Base-by-base conservation (phyloP, 2,329 filamentous ascomycete species). In the Amylocarpus encephaloides region DNA sequence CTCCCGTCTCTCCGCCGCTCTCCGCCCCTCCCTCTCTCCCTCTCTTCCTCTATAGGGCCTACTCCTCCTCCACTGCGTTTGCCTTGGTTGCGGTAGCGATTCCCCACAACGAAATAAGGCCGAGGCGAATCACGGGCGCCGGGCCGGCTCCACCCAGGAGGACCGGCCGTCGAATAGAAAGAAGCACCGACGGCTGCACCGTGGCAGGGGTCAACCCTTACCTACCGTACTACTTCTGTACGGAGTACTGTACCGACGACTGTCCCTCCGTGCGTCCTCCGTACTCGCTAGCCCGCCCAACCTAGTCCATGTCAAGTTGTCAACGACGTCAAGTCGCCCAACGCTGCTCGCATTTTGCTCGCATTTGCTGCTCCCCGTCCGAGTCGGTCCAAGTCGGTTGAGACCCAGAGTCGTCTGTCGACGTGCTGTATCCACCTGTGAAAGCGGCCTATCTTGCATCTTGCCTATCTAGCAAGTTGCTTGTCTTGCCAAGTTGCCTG, bases 41-140 rank as follows among this genome's bases (percentile, higher is more conserved):
- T n/a, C 16, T 43, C 15, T 16, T 30, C 44, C 13, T 35, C 12
- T 30, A 43, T 39, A 34, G 22, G 26, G 41, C 41, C 29, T 29
- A 18, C n/a, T 16, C 22, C 26, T 19, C 15, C 26, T 26, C 4
- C 22, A 4, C 22, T 26, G 22, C 22, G 22, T 26, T 26, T 26
- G 22, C 22, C 7, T 26, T 26, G 22, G 22, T 4, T 26, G 22
- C 22, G 22, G 4, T 26, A 32, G 34, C 13, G 12, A 13, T 50
- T 53, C 51, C 47, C 51, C 51, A 53, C 51, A 53, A 22, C 30
- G 43, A 35, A 49, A 48, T 49, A 49, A 43, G 43, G 51, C 46
- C 51, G 46, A 49, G 39, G 43, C 49, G 49, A 51, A 51, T 51
- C 16, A 50, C 19, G 34, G 35, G 34, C n/a, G 34, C 16, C 22